Evolutionary conservation across 148 eudicot genomes (phyloP), one percentile per base, ranked within the genome.

Genomic region (Arctostaphylos glauca): DNA sequence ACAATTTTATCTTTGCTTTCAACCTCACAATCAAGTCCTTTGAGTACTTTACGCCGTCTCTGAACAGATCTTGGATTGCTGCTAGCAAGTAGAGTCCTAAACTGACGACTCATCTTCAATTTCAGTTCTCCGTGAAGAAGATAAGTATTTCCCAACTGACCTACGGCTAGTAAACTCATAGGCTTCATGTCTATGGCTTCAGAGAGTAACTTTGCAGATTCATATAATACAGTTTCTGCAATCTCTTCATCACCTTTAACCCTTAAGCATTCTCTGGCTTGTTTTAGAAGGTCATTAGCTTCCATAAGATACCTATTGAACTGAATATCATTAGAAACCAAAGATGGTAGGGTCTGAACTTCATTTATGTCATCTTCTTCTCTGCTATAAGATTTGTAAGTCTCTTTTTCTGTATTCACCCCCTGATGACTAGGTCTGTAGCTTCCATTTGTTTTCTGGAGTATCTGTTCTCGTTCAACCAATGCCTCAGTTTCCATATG

Each of bases 101-200:
- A 84, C 75, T 91, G 86, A 67, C 93, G 91, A 76, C 91, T 94
- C 66, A 84, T 78, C 84, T 86, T 90, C 80, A 94, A 79, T 85
- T 96, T 96, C 72, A 96, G 84, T 85, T 96, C 98, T 82, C 99
- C 99, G 43, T 93, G 99, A 83, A 96, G 92, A 87, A 96, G 98
- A 88, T 94, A 94, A n/a, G 97, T 93, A 78, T 94, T 96, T 58
- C 97, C 99, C 87, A 96, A 86, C 82, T 92, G 99, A 67, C 98
- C 99, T 68, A 93, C 88, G 31, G 97, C 98, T 76, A 96, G 87
- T 78, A 96, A 91, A 86, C 99, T 96, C 99, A 94, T 89, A 47
- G 99, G 99, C 85, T 94, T 93, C 88, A 94, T 87, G 41, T 91
- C 88, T 80, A 90, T 87, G 79, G 99, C 99, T 88, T 89, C 89